Conservation (phyloP, 1,284 basidiomycete genomes). For the Pholiota adiposa region DNA sequence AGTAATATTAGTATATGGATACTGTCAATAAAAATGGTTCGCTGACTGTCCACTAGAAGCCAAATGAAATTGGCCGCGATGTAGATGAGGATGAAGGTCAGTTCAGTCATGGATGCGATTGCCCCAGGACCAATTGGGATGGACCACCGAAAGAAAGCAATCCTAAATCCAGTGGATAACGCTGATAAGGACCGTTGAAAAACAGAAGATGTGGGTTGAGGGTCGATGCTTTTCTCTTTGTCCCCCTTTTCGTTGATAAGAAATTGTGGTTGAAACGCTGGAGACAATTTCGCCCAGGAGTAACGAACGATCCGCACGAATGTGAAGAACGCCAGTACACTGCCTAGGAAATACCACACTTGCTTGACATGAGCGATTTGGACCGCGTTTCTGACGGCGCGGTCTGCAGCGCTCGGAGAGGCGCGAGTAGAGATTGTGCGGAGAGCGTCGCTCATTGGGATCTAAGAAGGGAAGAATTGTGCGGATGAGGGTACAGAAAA, state of each 20-base stretch:
- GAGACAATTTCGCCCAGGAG: slow-evolving; percentile 17
- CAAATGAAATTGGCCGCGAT: slow-evolving; percentile 44
- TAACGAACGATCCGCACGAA: slow-evolving; percentile 34
- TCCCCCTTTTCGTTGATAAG: slow-evolving; percentile 17
- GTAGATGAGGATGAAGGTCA: slow-evolving; percentile 47
- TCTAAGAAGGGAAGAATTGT: background rate
- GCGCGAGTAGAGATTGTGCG: slow-evolving; percentile 4
- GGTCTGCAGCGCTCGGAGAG: slow-evolving; percentile 27
- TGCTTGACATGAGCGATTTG: slow-evolving; percentile 31
- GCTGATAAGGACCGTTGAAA: slow-evolving; percentile 38
- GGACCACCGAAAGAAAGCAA: slow-evolving; percentile 45
- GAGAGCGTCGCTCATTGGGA: background rate
- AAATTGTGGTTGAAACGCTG: slow-evolving; percentile 1
- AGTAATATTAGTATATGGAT: background rate
- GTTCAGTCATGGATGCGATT: slow-evolving; percentile 42
- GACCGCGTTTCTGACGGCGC: slow-evolving; percentile 27
- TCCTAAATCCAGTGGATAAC: slow-evolving; percentile 42
- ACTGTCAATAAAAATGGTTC: background rate
- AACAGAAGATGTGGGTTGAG: slow-evolving; percentile 20
- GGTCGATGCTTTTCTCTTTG: slow-evolving; percentile 16
- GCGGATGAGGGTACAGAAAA: background rate
- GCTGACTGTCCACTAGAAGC: slow-evolving; percentile 48
- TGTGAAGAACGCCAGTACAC: slow-evolving; percentile 43
- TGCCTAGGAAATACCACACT: slow-evolving; percentile 40
- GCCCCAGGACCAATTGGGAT: slow-evolving; percentile 43